Conservation (phyloP, 108 stramenopile species). For the Stephanodiscus triporus region DNA sequence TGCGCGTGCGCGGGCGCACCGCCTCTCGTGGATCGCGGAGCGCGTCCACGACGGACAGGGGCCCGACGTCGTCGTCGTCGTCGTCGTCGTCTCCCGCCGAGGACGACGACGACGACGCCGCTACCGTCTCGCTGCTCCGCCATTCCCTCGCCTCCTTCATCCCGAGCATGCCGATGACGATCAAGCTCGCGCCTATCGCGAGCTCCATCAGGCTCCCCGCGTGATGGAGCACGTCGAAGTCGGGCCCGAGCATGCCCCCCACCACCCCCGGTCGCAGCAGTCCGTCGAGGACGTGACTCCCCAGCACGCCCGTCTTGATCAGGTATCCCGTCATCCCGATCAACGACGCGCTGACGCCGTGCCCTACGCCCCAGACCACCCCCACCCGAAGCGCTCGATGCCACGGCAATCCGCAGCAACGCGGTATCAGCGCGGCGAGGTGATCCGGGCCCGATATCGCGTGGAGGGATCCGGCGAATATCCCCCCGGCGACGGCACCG, state of each 20-base stretch:
- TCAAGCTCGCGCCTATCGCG: slow-evolving; percentile 87
- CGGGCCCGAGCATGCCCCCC: slow-evolving; percentile 9
- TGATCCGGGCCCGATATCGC: slow-evolving; percentile 56
- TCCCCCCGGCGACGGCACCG: slow-evolving; percentile 78
- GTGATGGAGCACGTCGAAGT: slow-evolving; percentile 40
- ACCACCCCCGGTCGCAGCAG: too few species aligned
- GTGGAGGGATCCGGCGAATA: slow-evolving; percentile 92
- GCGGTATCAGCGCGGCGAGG: slow-evolving; percentile 87
- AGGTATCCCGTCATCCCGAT: slow-evolving; percentile 85
- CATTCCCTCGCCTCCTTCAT: slow-evolving; percentile 83
- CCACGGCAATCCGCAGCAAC: slow-evolving; percentile 91
- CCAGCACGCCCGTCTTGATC: slow-evolving; percentile 63
- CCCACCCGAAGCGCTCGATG: slow-evolving; percentile 88
- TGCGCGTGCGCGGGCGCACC: slow-evolving; percentile 14
- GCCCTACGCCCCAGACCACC: slow-evolving; percentile 95
- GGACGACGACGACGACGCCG: too few species aligned
- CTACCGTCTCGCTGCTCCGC: too few species aligned
- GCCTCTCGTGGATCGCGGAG: background rate
- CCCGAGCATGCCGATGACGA: slow-evolving; percentile 93
- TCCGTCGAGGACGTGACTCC: slow-evolving; percentile 26
- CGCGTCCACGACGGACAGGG: too few species aligned
- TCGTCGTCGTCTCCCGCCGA: too few species aligned
- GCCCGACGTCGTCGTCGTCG: too few species aligned
- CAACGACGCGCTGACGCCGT: slow-evolving; percentile 90
- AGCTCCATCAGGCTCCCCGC: slow-evolving; percentile 77